Base-by-base conservation (phyloP, 805 yeast genomes). In the Cyberlindnera xylosilytica region DNA sequence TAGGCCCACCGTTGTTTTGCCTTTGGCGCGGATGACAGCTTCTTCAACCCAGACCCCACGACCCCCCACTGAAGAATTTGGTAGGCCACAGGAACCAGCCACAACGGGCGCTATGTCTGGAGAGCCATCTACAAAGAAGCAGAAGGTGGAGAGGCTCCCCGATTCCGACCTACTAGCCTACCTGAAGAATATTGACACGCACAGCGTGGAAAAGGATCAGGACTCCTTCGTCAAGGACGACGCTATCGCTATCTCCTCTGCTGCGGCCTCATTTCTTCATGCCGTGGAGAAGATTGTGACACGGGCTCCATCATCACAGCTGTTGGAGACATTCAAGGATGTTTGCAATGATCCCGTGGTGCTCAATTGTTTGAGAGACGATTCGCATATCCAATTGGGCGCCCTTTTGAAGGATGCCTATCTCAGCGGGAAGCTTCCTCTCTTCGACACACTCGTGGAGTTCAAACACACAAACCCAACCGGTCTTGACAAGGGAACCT, bases 341-440 rank as follows among this genome's bases (percentile, higher is more conserved):
- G 19, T 12, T 6, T 29, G 19, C 32, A 7, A 7, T 9, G 32
- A 29, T 16, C 16, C 32, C 19, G 4, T 6, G 18, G 10, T 29
- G 18, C 15, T 29, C 17, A 12, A 30, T 3, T 22, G 36, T 7
- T 20, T 43, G 16, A 34, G 16, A 6, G 39, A 34, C 15, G 29
- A 26, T 12, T 37, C 42, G 10, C 26, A 27, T 7, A 39, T 43
- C 10, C 13, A 29, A n/a, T 19, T 43, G n/a, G 46, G 39, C n/a
- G 28, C 38, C 16, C 34, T 38, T 20, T 17, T 43, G 37, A 43
- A 43, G 28, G 31, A 31, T 22, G 38, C 35, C 4, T 43, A 43
- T 28, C 42, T 38, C n/a, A 3, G 30, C 22, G 46, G 46, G 11
- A 30, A 34, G 3, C 12, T 43, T 7, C 46, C 46, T 15, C 20